phyloP scores from a whole-genome alignment of 2,329 filamentous ascomycete species.

The Colletotrichum magnum region DNA sequence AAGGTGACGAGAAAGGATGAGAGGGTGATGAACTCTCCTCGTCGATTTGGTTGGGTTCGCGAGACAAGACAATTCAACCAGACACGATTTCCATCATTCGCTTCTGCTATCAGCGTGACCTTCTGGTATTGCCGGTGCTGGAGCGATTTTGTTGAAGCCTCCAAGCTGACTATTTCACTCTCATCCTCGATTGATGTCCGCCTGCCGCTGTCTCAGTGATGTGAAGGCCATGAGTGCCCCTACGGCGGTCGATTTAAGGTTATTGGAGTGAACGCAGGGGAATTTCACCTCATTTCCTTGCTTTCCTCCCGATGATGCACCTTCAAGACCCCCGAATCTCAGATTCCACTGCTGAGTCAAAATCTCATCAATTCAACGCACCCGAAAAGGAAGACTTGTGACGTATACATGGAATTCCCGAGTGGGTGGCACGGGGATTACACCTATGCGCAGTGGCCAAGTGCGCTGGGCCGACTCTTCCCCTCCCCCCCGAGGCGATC shows the following conservation, averaged over 20 bases:
- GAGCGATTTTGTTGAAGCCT: neutral
- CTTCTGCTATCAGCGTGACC: neutral
- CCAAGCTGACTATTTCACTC: neutral
- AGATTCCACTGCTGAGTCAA: neutral
- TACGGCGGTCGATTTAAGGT: constrained; percentile 30
- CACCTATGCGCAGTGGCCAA: no score
- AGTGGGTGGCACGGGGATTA: no score
- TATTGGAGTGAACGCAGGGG: neutral
- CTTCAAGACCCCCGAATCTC: neutral
- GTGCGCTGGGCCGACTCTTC: no score
- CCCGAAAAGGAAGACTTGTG: neutral
- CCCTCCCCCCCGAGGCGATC: neutral
- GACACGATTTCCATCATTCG: constrained; percentile 13
- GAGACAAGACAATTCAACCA: constrained; percentile 18
- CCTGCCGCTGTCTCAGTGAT: neutral
- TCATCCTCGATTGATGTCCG: neutral
- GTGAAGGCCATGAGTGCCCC: neutral
- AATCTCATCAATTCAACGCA: neutral
- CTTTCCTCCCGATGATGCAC: neutral
- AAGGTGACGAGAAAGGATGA: constrained; percentile 7
- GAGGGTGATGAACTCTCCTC: neutral
- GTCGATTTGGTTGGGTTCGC: neutral
- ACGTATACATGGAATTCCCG: neutral
- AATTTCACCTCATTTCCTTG: constrained; percentile 20
- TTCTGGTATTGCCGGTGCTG: no score